A percentile compares a stretch with the other conserved stretches of the same genome.
phyloP scores from a whole-genome alignment of 352 stramenopile species.

The Phytophthora ohioensis region DNA sequence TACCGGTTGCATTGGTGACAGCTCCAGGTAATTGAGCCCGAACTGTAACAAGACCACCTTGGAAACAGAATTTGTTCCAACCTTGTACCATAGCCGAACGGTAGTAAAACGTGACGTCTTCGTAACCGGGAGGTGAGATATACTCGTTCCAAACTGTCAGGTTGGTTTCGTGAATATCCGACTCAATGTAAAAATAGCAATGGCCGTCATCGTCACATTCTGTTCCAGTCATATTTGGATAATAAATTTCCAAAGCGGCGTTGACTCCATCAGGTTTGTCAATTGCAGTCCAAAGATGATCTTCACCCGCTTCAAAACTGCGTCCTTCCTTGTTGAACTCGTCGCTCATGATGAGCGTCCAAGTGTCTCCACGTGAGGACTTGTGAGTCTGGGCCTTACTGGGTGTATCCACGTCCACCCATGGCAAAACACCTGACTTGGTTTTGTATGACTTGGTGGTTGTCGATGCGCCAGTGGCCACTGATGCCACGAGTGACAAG shows the following conservation, averaged over 20 bases:
- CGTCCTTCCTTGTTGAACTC: slow-evolving; percentile 74
- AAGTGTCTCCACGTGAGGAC: slow-evolving; percentile 59
- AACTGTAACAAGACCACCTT: slow-evolving; percentile 92
- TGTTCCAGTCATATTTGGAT: slow-evolving; percentile 69
- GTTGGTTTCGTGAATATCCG: slow-evolving; percentile 52
- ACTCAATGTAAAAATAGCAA: slow-evolving; percentile 76
- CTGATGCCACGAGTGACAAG: slow-evolving; percentile 1
- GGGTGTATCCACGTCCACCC: slow-evolving; percentile 72
- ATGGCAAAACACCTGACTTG: slow-evolving; percentile 62
- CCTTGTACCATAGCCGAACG: slow-evolving; percentile 88
- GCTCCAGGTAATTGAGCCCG: slow-evolving; percentile 77
- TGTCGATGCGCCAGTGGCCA: slow-evolving; percentile 2
- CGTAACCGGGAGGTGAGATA: slow-evolving; percentile 53
- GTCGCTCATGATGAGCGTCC: slow-evolving; percentile 82
- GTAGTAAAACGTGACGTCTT: slow-evolving; percentile 57
- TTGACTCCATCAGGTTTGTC: slow-evolving; percentile 78
- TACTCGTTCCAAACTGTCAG: slow-evolving; percentile 74
- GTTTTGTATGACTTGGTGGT: slow-evolving; percentile 41
- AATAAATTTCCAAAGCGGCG: slow-evolving; percentile 69
- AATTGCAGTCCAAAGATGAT: slow-evolving; percentile 94
- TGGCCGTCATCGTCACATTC: slow-evolving; percentile 51
- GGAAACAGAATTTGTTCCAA: slow-evolving; percentile 98
- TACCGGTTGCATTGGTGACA: slow-evolving; percentile 46
- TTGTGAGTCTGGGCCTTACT: slow-evolving; percentile 42
- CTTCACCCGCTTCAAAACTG: slow-evolving; percentile 76